phyloP scores from a whole-genome alignment of 306 rosid species.

The Lathyrus aphaca region DNA sequence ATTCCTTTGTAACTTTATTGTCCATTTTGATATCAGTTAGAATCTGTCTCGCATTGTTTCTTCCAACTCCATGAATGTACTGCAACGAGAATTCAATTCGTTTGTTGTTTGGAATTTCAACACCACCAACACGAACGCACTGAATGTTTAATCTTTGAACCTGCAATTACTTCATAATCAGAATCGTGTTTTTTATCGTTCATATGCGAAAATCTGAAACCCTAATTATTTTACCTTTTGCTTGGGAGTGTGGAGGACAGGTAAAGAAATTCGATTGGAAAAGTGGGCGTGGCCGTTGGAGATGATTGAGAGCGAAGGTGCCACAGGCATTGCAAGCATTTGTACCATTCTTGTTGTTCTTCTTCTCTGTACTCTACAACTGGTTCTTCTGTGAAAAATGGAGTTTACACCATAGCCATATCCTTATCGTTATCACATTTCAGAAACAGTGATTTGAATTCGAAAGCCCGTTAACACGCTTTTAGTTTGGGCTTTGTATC shows the following conservation, averaged over 20 bases:
- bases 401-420: slow-evolving; percentile 10
- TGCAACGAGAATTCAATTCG: slow-evolving; percentile 81
- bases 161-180: slow-evolving; percentile 17
- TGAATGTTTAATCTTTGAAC: slow-evolving; percentile 57
- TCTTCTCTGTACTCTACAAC: background rate
- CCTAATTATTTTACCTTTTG: slow-evolving; percentile 51
- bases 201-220: background rate
- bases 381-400: background rate
- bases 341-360: slow-evolving; percentile 77
- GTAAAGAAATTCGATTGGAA: slow-evolving; percentile 52
- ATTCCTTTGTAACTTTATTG: slow-evolving; percentile 88
- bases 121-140: slow-evolving; percentile 87
- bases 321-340: slow-evolving; percentile 70
- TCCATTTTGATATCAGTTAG: slow-evolving; percentile 66
- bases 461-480: background rate
- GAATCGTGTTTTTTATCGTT: background rate
- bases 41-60: slow-evolving; percentile 64
- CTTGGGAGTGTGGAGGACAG: slow-evolving; percentile 45
- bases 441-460: background rate
- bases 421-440: slow-evolving; percentile 33
- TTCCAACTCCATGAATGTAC: slow-evolving; percentile 92
- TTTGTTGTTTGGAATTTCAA: slow-evolving; percentile 91
- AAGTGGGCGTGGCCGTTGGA: slow-evolving; percentile 41
- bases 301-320: slow-evolving; percentile 69
- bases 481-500: background rate